Evolutionary conservation across 192 early-diverging fungal species (phyloP), one percentile per base, ranked within the genome.

Genomic region (Podila minutissima): DNA sequence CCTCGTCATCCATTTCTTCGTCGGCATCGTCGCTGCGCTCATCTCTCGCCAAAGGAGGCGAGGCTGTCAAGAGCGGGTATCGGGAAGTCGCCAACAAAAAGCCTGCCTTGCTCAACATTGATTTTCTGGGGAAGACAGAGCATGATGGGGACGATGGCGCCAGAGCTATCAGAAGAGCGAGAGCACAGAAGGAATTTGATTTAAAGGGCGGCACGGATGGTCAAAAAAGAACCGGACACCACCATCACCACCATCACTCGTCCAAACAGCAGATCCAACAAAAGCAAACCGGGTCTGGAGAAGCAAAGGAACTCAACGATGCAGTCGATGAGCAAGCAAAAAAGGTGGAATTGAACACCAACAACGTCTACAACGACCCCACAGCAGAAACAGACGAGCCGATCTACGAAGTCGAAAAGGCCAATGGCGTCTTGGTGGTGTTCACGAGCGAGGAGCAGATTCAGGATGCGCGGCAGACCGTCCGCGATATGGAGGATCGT

Each of bases 401-500:
- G 6, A 28, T 69, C 17, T 69, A 69, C n/a, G 57, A 71, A 51
- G 59, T 72, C 13, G 7, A 62, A 59, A 71, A 51, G 35, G 75
- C 75, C 5, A 78, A 78, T 24, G 75, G 75, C 5, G 75, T 64
- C 5, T 19, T 93, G 4, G 88, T 93, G 0, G 81, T 93, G 13
- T 58, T 90, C 15, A 85, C 87, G 5, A 88, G 89, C 77, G 66
- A 73, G 3, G 90, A 93, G 32, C 57, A 78, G 22, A 69, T 92
- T 64, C 59, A 86, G 32, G 76, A 78, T 3, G 85, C 89, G 48
- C 66, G 72, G 10, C 48, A 69, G 6, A 88, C 89, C 0, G 62
- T 91, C 72, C 83, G 88, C 15, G 85, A 89, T 37, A 68, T 93
- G 4, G 90, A 94, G 66, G 86, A 89, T 62, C 84, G 91, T 37